A percentile compares a stretch with the other conserved stretches of the same genome.
These are phyloP conservation scores for Daldinia concentrica DNA, from an alignment of 495 filamentous ascomycete genomes.

Conservation along the genomic window DNA sequence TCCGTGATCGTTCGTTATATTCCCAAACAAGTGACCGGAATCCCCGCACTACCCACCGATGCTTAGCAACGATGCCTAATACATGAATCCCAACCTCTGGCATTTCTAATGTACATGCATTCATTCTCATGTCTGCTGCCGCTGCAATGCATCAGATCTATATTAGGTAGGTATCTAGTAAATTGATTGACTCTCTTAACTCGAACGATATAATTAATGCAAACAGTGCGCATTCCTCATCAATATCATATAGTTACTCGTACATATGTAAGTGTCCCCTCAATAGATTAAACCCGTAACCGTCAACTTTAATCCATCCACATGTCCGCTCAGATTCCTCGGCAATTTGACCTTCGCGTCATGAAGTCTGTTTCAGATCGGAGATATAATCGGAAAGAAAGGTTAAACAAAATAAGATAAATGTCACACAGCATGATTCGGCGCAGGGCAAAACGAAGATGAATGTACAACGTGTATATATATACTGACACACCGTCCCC, in stretches of 20 bases:
- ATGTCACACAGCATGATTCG: constrained; percentile 7
- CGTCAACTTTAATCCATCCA: neutral
- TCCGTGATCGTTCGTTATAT: constrained; percentile 14
- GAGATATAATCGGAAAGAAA: neutral
- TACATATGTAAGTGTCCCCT: neutral
- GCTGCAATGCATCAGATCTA: constrained; percentile 12
- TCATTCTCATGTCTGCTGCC: constrained; percentile 4
- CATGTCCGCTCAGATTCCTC: neutral
- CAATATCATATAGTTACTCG: neutral
- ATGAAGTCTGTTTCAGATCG: neutral
- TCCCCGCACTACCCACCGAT: constrained; percentile 14
- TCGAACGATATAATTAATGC: constrained; percentile 2
- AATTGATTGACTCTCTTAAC: constrained; percentile 1
- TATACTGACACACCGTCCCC: neutral
- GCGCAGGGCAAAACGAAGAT: neutral
- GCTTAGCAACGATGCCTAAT: constrained; percentile 22
- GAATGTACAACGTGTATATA: constrained; percentile 1
- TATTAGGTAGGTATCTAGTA: constrained; percentile 13
- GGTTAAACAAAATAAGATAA: constrained; percentile 2
- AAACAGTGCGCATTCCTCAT: constrained; percentile 22
- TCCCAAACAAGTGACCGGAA: constrained; percentile 10
- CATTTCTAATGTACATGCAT: constrained; percentile 10
- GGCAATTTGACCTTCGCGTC: neutral
- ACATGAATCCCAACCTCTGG: constrained; percentile 22
- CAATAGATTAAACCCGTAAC: neutral